Conservation (phyloP, 495 filamentous ascomycete genomes). For the Beverwykella pulmonaria region DNA sequence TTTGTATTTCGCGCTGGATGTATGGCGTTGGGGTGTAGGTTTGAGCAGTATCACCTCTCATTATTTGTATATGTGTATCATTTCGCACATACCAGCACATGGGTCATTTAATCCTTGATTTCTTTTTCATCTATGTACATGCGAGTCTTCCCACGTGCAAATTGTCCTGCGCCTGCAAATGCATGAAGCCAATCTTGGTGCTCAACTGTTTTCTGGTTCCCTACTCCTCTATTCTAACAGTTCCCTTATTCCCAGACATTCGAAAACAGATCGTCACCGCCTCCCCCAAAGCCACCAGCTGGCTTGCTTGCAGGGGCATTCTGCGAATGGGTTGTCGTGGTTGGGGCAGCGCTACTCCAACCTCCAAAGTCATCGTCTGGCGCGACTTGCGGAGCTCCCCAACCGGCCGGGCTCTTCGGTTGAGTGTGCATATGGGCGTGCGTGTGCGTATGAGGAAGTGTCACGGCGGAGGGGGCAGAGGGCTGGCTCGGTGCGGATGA, state of each 20-base stretch:
- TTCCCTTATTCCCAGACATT: conserved; percentile 84
- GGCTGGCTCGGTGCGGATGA: conserved; percentile 33
- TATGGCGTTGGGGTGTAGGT: neutral
- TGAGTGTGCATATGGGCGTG: conserved; percentile 42
- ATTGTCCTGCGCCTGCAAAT: neutral
- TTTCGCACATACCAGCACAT: neutral
- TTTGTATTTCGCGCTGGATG: neutral
- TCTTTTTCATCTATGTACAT: neutral
- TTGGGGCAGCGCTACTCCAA: conserved; percentile 73
- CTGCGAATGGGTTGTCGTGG: conserved; percentile 40
- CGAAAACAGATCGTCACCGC: conserved; percentile 79
- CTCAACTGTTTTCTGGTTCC: neutral
- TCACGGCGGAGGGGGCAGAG: conserved; percentile 25
- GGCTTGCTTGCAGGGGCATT: conserved; percentile 32
- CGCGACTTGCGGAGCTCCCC: conserved; percentile 51
- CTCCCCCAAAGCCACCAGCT: conserved; percentile 64
- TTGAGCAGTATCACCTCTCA: neutral
- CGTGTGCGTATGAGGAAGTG: conserved; percentile 41
- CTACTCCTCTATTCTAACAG: neutral
- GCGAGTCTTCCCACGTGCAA: neutral
- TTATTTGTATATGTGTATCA: neutral
- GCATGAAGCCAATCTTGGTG: neutral
- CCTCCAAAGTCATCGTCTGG: conserved; percentile 93
- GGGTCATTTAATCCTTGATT: neutral
- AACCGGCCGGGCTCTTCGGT: conserved; percentile 52